Base-by-base conservation (phyloP, 1,284 basidiomycete species). In the Athelia psychrophila region DNA sequence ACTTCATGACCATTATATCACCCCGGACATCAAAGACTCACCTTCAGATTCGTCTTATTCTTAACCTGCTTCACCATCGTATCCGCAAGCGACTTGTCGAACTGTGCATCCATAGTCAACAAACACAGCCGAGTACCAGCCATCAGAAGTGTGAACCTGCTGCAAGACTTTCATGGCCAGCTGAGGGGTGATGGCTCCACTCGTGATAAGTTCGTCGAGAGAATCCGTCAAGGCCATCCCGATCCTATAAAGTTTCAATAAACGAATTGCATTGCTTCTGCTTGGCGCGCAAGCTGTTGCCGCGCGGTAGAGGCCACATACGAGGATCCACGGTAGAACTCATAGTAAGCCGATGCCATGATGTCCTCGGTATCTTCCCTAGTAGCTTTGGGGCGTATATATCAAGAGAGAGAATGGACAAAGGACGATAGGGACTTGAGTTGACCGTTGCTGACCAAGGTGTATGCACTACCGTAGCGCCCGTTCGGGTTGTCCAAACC, bases 151-250 rank as follows among this genome's bases (percentile, higher is more conserved):
- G 67, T 79, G 48, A 56, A 96, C 95, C 89, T 97, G 94, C 67
- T 92, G 92, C 52, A 99, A 73, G 8, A 98, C 94, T 67, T 96
- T 92, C 91, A 98, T 95, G 13, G 96, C 96, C 56, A 99, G 73
- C 72, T 99, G 95, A 2, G 97, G 96, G 19, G 95, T 97, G 62
- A 99, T 98, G 53, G 93, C 89, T 2, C 96, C 96, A 60, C 90
- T 93, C 49, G 95, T 97, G 65, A 99, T 99, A 56, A 99, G 84
- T 75, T 99, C 96, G 74, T 99, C 96, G 61, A 99, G 84, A 57
- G 96, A 95, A 77, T 99, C 96, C n/a, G 96, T 98, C 51, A 99
- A 81, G 45, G 96, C 94, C 79, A 95, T 93, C 40, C 96, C 96
- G 71, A 98, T 93, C 60, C 96, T 98, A 63, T 23, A 54, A 47